Conservation (phyloP, 305 asterid genomes). For the Stenogyne calaminthoides region DNA sequence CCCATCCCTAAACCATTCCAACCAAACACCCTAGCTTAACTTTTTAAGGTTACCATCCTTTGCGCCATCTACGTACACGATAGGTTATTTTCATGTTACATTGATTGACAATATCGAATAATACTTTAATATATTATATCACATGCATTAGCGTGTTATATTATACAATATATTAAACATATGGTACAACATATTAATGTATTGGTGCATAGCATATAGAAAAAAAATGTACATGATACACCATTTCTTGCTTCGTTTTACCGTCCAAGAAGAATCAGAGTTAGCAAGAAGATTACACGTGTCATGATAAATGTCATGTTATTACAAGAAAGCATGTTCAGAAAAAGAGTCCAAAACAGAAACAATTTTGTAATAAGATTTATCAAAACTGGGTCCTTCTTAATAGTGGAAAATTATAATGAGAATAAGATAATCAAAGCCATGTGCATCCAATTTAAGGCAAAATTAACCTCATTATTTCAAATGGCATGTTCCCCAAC, state of each 20-base stretch:
- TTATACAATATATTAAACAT: no score
- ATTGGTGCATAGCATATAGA: no score
- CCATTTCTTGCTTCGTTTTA: not conserved
- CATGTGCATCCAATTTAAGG: slow-evolving; percentile 61
- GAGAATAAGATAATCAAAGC: slow-evolving; percentile 41
- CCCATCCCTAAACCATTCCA: no score
- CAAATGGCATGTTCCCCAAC: slow-evolving; percentile 46
- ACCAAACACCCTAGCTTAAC: no score
- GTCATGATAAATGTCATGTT: slow-evolving; percentile 29
- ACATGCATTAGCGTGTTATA: no score
- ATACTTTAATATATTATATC: no score
- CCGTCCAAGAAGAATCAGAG: slow-evolving; percentile 12
- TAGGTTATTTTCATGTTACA: no score
- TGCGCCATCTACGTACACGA: no score
- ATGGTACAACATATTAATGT: no score
- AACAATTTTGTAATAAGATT: slow-evolving; percentile 33
- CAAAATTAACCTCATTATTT: slow-evolving; percentile 36
- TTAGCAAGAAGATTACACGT: slow-evolving; percentile 22
- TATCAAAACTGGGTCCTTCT: slow-evolving; percentile 32
- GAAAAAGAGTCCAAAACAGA: slow-evolving; percentile 33
- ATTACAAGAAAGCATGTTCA: slow-evolving; percentile 33
- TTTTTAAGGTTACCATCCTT: no score
- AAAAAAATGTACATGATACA: no score
- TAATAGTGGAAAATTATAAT: slow-evolving; percentile 32
- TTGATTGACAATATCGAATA: no score